Evolutionary conservation across 1,284 basidiomycete genomes (phyloP).

Genomic region (Leccinum subrobustum): DNA sequence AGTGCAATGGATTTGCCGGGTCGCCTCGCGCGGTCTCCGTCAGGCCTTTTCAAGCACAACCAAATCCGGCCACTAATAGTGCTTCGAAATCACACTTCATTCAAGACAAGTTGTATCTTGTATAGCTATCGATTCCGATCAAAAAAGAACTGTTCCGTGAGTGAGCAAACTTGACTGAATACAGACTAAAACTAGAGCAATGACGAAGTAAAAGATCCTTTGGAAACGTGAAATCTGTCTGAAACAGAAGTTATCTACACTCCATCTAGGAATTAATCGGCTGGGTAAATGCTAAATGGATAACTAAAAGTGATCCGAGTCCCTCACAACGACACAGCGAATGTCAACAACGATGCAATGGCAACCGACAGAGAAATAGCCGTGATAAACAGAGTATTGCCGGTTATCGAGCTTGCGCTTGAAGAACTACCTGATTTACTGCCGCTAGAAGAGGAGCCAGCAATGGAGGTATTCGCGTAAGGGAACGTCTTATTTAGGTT

Average conservation of each 20-base stretch:
- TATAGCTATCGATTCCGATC: background rate
- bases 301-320: conserved; percentile 4
- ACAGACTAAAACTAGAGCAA: conserved; percentile 18
- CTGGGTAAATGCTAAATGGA: conserved; percentile 16
- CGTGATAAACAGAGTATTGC: conserved; percentile 12
- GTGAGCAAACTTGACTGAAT: conserved; percentile 2
- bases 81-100: conserved; percentile 4
- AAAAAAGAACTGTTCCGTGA: background rate
- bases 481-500: conserved; percentile 63
- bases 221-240: conserved; percentile 14
- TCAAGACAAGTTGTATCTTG: background rate
- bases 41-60: background rate
- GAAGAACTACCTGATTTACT: conserved; percentile 3
- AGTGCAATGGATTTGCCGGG: background rate
- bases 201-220: conserved; percentile 8
- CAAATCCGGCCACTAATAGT: conserved; percentile 8
- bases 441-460: conserved; percentile 7
- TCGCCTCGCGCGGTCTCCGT: background rate
- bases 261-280: conserved; percentile 25
- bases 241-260: conserved; percentile 24
- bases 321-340: conserved; percentile 18
- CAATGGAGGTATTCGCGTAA: conserved; percentile 29
- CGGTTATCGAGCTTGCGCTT: conserved; percentile 1
- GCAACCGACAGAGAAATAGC: conserved; percentile 14
- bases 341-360: conserved; percentile 14